These are phyloP conservation scores for Boehmeria nivea DNA, from an alignment of 306 rosid genomes.

Conservation along the genomic window DNA sequence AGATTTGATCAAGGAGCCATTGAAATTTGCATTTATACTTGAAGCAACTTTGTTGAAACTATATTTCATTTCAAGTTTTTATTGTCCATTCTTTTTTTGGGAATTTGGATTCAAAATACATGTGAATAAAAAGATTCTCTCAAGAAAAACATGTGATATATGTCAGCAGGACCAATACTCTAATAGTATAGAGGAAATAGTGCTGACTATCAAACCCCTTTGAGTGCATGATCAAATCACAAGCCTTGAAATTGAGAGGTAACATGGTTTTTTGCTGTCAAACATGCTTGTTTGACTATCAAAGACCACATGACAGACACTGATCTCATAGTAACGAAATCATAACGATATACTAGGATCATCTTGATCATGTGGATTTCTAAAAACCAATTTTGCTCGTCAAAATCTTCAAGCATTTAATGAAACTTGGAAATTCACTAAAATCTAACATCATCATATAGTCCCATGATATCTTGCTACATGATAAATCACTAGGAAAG, in stretches of 20 bases:
- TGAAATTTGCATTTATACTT: background rate
- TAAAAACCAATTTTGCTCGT: too few species aligned
- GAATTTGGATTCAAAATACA: too few species aligned
- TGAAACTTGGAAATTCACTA: too few species aligned
- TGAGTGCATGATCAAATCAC: too few species aligned
- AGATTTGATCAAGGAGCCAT: conserved; percentile 18
- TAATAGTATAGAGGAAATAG: too few species aligned
- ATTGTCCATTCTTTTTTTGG: too few species aligned
- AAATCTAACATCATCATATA: background rate
- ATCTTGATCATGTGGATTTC: too few species aligned
- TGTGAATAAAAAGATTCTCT: conserved; percentile 38
- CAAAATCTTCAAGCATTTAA: too few species aligned
- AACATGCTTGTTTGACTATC: background rate
- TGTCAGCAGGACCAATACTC: too few species aligned
- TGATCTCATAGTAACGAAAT: background rate
- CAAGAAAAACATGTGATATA: conserved; percentile 34
- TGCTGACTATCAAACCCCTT: too few species aligned
- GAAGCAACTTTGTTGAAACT: background rate
- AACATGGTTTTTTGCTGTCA: conserved; percentile 19
- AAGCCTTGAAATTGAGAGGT: background rate
- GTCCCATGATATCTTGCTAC: background rate
- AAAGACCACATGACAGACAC: background rate
- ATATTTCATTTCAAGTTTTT: background rate
- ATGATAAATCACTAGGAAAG: background rate
- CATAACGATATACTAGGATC: too few species aligned